Evolutionary conservation across 176 grass and related monocot genomes (phyloP), one percentile per base, ranked within the genome.

Genomic region (Bolboschoenus planiculmis): DNA sequence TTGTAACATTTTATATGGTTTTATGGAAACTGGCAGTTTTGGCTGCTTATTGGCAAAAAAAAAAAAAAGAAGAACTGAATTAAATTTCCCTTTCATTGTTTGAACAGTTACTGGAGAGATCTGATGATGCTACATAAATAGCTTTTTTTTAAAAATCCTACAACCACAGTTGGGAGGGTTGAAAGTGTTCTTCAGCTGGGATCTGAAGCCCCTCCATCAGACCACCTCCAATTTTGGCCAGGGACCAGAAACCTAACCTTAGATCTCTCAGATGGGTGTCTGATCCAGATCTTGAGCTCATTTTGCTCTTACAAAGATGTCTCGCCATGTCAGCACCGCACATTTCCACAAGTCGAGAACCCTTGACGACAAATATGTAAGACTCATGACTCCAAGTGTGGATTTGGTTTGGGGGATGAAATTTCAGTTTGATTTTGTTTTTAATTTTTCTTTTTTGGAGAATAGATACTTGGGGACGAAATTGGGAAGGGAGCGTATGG

Each of bases 351-450:
- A 95, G 86, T 88, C 90, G 43, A 99, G 94, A 89, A 99, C 96
- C 83, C 92, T 95, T 15, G 93, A 93, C 56, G 94, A 99, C 89
- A 99, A 91, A 99, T 99, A 99, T 73, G 96, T 95, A 85, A 95
- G 92, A 27, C 1, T 18, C 27, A 18, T 50, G 23, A 33, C 72
- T 58, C 76, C 76, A 53, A 36, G 50, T 64, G 18, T 16, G 31
- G 18, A 3, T 68, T 74, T 20, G 26, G 76, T 80, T 84, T 84
- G 34, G 31, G 33, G 37, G 18, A 56, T 35, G 40, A 23, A 27
- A 72, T 90, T 87, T 63, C 40, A 27, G 18, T 53, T 7, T 30
- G 73, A 60, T 86, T 40, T 85, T 56, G 27, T 83, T 82, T 83
- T 48, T 24, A 16, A 29, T 56, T 82, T 53, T 42, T 21, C 26